phyloP scores from a whole-genome alignment of 1,139 yeast species.

The Zygoascus sp. region DNA sequence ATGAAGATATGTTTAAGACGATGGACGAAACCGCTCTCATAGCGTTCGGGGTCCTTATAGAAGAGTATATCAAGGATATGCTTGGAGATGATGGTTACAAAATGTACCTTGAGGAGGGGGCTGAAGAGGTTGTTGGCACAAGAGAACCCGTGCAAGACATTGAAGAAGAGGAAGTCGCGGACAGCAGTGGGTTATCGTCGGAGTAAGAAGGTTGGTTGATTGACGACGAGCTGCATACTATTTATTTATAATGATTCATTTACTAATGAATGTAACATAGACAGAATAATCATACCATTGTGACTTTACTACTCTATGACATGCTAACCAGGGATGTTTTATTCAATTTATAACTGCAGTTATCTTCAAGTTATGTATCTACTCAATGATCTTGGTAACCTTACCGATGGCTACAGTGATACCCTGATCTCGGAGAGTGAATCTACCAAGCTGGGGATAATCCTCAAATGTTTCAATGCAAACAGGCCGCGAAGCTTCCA shows the following conservation, averaged over 20 bases:
- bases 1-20: conserved; percentile 16
- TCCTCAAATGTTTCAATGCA: conserved; percentile 91
- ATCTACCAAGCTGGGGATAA: conserved; percentile 95
- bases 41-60: conserved; percentile 34
- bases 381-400: conserved; percentile 47
- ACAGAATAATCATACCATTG: no score
- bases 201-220: no score
- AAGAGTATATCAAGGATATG: conserved; percentile 29
- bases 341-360: no score
- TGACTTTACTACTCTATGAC: no score
- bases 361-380: no score
- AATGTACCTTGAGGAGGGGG: conserved; percentile 7
- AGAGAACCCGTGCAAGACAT: neutral
- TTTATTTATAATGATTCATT: no score
- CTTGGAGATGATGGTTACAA: conserved; percentile 24
- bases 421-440: conserved; percentile 98
- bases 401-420: conserved; percentile 97
- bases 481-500: conserved; percentile 79
- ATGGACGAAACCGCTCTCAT: conserved; percentile 33
- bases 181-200: no score
- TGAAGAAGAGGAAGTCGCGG: neutral
- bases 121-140: neutral
- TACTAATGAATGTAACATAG: no score
- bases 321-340: no score
- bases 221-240: no score